Evolutionary conservation across 495 filamentous ascomycete genomes (phyloP), one percentile per base, ranked within the genome.

Genomic region (Elaphomyces granulatus): DNA sequence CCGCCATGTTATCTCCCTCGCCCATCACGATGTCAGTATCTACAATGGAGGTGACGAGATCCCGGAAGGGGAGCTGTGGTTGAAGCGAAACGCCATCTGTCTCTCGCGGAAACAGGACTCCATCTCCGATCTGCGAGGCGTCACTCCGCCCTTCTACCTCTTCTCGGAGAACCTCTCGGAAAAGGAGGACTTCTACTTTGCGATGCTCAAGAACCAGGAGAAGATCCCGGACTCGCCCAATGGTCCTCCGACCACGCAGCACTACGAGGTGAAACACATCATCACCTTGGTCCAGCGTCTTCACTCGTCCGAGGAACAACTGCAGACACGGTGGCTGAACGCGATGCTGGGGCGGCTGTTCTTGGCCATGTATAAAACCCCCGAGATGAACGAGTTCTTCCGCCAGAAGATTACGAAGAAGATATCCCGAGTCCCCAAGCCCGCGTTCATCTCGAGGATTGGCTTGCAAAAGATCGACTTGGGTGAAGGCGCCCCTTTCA

Each of bases 161-260:
- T 98, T 95, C 57, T 93, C 86, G 0, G 84, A 94, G 37, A 92
- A 92, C 45, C 79, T 82, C 49, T 93, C 85, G 0, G 83, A 88
- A 15, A 96, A 98, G 59, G 90, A 98, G 54, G 90, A 98, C 47
- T 96, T 98, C 63, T 98, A 98, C 56, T 83, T 92, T 55, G 82
- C 87, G 15, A 68, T 98, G 46, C 68, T 98, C 12, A 74, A 81
- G 43, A 90, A 87, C 44, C 84, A 93, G 51, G 77, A 84, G 36
- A 77, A 75, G 48, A 66, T 69, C 15, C 63, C 71, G 38, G 59
- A 72, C 32, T 61, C 68, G 4, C 58, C 65, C 15, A 66, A 74
- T 36, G 66, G 64, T 9, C 72, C 78, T 0, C 87, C 88, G 4
- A 68, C 68, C 21, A 81, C 80, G 12, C 74, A 87, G 39, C 64